Percentiles rank a stretch among this genome's conserved stretches.
Evolutionary conservation across 1,139 yeast species (phyloP).

Genomic region (Sugiyamaella japonica): DNA sequence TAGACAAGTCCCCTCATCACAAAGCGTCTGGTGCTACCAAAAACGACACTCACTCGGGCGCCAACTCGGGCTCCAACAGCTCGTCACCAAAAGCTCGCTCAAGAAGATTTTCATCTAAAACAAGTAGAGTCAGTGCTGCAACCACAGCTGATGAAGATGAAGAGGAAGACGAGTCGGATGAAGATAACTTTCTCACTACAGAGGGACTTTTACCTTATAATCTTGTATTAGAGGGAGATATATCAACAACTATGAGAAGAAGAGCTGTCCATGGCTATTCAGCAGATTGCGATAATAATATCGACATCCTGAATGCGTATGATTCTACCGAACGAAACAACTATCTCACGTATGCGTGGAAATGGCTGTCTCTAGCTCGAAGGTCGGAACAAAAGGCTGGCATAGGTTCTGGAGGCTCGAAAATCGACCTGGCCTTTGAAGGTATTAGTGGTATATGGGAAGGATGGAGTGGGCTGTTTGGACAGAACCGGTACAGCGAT

Average conservation of each 20-base stretch:
- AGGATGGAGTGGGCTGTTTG: conserved; percentile 63
- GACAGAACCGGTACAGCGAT: conserved; percentile 42
- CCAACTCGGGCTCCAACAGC: neutral
- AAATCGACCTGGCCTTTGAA: conserved; percentile 75
- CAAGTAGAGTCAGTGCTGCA: conserved; percentile 1
- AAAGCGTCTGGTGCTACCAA: neutral
- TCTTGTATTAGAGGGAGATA: conserved; percentile 37
- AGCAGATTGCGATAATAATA: conserved; percentile 64
- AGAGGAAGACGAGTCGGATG: conserved; percentile 22
- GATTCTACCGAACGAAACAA: conserved; percentile 42
- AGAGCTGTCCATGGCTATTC: conserved; percentile 78
- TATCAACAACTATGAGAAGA: conserved; percentile 52
- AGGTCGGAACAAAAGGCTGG: conserved; percentile 66
- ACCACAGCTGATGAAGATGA: conserved; percentile 28
- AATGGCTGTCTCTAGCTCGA: conserved; percentile 77
- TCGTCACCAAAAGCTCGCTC: conserved; percentile 16
- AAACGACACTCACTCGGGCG: neutral
- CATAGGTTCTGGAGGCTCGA: conserved; percentile 62
- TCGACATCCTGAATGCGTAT: conserved; percentile 55
- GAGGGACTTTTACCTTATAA: conserved; percentile 31
- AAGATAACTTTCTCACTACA: conserved; percentile 32
- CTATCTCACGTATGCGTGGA: conserved; percentile 78
- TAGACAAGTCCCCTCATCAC: conserved; percentile 18
- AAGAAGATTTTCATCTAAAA: conserved; percentile 14
- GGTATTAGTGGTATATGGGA: conserved; percentile 93